These are phyloP conservation scores for Drechslerella dactyloides DNA, from an alignment of 2,329 filamentous ascomycete genomes.

Conservation along the genomic window DNA sequence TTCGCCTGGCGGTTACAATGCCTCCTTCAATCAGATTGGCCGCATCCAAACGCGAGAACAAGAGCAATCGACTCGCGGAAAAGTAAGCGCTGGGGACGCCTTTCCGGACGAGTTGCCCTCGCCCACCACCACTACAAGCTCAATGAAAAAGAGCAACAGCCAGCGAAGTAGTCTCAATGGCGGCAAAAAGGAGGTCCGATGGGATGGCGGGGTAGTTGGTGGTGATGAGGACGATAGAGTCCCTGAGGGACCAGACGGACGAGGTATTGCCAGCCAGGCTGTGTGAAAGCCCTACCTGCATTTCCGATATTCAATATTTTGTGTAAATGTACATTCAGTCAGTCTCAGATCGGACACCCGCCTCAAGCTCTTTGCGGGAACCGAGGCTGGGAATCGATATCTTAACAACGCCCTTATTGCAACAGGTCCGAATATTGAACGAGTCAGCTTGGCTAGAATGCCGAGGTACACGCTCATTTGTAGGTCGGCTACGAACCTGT, in stretches of 20 bases:
- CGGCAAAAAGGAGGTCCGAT: constrained; percentile 32
- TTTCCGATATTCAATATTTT: too few relatives aligned
- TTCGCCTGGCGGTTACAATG: constrained; percentile 28
- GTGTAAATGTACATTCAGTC: too few relatives aligned
- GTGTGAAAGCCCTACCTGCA: too few relatives aligned
- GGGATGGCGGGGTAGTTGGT: constrained; percentile 20
- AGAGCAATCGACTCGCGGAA: constrained; percentile 15
- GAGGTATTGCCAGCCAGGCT: constrained; percentile 26
- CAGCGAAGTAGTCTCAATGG: constrained; percentile 9
- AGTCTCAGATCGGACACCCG: too few relatives aligned
- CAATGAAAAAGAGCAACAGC: background rate
- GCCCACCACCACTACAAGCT: background rate
- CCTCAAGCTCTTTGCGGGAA: too few relatives aligned
- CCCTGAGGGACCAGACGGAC: constrained; percentile 6
- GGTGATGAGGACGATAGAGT: constrained; percentile 1
- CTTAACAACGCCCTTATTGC: too few relatives aligned
- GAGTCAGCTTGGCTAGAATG: too few relatives aligned
- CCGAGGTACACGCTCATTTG: too few relatives aligned
- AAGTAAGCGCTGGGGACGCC: constrained; percentile 18
- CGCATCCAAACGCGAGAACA: constrained; percentile 24
- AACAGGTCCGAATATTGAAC: too few relatives aligned
- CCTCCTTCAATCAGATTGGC: constrained; percentile 11
- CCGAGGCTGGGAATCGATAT: too few relatives aligned
- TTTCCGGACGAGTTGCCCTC: constrained; percentile 3
- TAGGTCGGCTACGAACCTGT: too few relatives aligned